These are phyloP conservation scores for Hypoxylon lenormandii DNA, from an alignment of 495 filamentous ascomycete genomes.

Conservation along the genomic window DNA sequence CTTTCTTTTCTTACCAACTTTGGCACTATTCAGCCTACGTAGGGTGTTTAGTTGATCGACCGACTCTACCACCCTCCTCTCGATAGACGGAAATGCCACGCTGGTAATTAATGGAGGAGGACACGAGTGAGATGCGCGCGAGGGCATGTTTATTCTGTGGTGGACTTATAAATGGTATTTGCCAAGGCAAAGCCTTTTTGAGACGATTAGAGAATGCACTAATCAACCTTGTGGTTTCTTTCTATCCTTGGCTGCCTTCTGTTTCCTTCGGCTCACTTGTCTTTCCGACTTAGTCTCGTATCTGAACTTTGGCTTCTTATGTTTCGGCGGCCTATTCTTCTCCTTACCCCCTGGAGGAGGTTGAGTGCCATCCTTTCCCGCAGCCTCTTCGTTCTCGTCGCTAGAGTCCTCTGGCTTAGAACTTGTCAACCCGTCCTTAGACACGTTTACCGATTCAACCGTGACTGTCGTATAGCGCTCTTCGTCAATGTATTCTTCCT, in stretches of 20 bases:
- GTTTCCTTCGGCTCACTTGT: conserved; percentile 72
- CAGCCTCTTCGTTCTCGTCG: conserved; percentile 59
- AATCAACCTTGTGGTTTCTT: conserved; percentile 53
- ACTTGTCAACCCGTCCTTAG: conserved; percentile 75
- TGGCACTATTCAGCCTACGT: conserved; percentile 35
- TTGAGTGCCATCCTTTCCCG: conserved; percentile 43
- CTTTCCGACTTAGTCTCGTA: conserved; percentile 88
- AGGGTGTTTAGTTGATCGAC: conserved; percentile 30
- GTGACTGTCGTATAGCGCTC: conserved; percentile 94
- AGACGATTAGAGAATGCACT: conserved; percentile 44
- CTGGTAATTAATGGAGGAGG: conserved; percentile 26
- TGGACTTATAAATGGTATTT: conserved; percentile 44
- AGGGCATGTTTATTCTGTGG: conserved; percentile 41
- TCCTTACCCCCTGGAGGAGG: conserved; percentile 51
- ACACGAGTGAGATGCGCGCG: conserved; percentile 18
- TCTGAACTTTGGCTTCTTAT: conserved; percentile 90
- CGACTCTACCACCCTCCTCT: conserved; percentile 17
- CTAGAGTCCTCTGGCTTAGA: conserved; percentile 57
- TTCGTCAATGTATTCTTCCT: conserved; percentile 96
- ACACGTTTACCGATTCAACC: conserved; percentile 86
- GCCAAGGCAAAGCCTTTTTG: conserved; percentile 32
- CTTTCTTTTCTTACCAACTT: conserved; percentile 23
- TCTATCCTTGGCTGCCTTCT: conserved; percentile 68
- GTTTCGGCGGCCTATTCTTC: conserved; percentile 65
- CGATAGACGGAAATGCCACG: conserved; percentile 20